Conservation (phyloP, 2,329 filamentous ascomycete genomes). For the Pseudogymnoascus sp. region DNA sequence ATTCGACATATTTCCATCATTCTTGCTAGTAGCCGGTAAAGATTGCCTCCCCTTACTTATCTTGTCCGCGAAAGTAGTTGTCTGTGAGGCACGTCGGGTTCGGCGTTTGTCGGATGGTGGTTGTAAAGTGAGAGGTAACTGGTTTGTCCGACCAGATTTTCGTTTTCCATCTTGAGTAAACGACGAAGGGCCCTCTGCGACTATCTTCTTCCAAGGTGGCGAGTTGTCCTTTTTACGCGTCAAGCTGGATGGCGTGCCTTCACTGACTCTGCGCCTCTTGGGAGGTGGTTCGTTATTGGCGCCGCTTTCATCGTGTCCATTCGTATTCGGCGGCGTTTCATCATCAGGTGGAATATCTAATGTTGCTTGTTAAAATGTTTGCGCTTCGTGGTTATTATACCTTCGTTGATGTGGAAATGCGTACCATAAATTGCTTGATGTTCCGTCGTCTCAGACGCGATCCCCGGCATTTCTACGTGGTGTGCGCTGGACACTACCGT, state of each 20-base stretch:
- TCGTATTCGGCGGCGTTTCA: conserved; percentile 24
- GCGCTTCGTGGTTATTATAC: background rate
- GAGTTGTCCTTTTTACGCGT: conserved; percentile 53
- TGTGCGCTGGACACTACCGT: conserved; percentile 34
- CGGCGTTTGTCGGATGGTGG: conserved; percentile 43
- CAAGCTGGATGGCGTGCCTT: conserved; percentile 35
- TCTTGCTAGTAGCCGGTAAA: background rate
- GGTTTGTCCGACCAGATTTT: conserved; percentile 59
- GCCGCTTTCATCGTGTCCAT: conserved; percentile 24
- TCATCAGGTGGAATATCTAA: conserved; percentile 21
- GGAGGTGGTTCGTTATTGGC: conserved; percentile 43
- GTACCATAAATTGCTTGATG: conserved; percentile 25
- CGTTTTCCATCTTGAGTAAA: conserved; percentile 68
- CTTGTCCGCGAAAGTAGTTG: conserved; percentile 16
- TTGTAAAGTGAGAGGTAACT: conserved; percentile 45
- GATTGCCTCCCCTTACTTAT: background rate
- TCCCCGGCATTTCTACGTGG: conserved; percentile 29
- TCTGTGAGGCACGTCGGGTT: conserved; percentile 40
- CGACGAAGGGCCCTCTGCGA: conserved; percentile 78
- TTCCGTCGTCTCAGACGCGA: conserved; percentile 28
- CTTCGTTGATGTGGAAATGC: conserved; percentile 8
- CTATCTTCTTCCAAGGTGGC: conserved; percentile 86
- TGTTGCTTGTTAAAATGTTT: background rate
- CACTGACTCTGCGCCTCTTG: conserved; percentile 59
- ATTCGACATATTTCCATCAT: background rate